Base-by-base conservation (phyloP, 495 filamentous ascomycete species). In the Neohortaea acidophila region DNA sequence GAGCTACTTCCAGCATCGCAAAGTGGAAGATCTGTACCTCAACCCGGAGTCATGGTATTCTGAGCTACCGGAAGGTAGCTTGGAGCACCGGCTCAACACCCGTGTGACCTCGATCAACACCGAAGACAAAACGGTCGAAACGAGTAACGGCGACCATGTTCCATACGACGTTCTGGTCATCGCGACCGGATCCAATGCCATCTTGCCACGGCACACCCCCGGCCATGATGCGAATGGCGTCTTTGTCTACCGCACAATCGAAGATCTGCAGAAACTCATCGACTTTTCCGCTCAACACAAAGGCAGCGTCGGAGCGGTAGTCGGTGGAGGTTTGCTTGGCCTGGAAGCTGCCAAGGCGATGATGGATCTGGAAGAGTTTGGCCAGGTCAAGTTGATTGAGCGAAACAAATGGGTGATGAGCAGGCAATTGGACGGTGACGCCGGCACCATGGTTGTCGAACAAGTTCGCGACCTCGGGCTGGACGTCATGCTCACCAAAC, bases 291-390 rank as follows among this genome's bases (percentile, higher is more conserved):
- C 58, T 2, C 56, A 61, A 10, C 69, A 74, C 32, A 81, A 74
- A 44, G 84, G 81, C 19, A 67, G 71, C 13, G 70, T 67, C 3
- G 87, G 80, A 1, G 75, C 73, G 2, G 83, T 89, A 1, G 84
- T 96, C 10, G 87, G 87, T n/a, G 87, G 87, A 23, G 87, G 87
- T 1, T 51, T 96, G 20, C 63, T 96, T 0, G 87, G 87, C 0
- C 69, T 96, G 0, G 87, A 96, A 65, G 87, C 87, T 19, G 87
- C 87, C 23, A 92, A 94, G 49, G 87, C 87, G 0, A 82, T 96
- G 82, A 81, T 86, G 60, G 87, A 94, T 53, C 60, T 96, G 12
- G 63, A 80, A 48, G 73, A 75, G 24, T 94, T 81, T 54, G 68
- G 66, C 0, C 72, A 72, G 28, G 84, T 96, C 31, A 81, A 77